Percentiles rank a stretch among this genome's conserved stretches.
phyloP scores from a whole-genome alignment of 176 grass and related monocot genomes.

The Oryza coarctata region DNA sequence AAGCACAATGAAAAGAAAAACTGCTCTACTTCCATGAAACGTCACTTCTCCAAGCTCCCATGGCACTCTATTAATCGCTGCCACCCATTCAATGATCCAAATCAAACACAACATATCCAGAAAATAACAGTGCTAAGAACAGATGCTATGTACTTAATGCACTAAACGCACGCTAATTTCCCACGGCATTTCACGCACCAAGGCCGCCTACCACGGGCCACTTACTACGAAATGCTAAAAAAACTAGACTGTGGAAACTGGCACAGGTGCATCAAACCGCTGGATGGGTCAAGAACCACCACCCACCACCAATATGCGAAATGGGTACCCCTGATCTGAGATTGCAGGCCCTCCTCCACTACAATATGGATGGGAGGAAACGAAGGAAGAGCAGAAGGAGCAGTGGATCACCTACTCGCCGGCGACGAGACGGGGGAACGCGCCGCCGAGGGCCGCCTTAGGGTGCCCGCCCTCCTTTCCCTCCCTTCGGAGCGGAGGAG shows the following conservation, averaged over 20 bases:
- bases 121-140: not conserved
- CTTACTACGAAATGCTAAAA: not conserved
- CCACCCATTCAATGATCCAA: not conserved
- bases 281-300: not conserved
- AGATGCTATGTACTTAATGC: not conserved
- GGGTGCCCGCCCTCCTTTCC: slow-evolving; percentile 16
- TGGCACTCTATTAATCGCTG: not conserved
- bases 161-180: not conserved
- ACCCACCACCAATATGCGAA: not conserved
- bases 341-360: not conserved
- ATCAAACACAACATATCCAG: not conserved
- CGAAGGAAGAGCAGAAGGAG: not conserved
- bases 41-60: not conserved
- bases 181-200: not conserved
- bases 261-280: not conserved
- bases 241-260: not conserved
- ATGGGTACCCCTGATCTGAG: slow-evolving; percentile 23
- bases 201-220: not conserved
- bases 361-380: not conserved
- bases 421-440: not conserved
- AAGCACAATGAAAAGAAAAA: not conserved
- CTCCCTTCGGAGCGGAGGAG: not conserved
- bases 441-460: not conserved
- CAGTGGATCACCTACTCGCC: not conserved
- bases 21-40: not conserved